Percentiles rank a stretch among this genome's conserved stretches.
Conservation (phyloP, 169 alveolate species). For the Ophryocystis elektroscirrha region DNA sequence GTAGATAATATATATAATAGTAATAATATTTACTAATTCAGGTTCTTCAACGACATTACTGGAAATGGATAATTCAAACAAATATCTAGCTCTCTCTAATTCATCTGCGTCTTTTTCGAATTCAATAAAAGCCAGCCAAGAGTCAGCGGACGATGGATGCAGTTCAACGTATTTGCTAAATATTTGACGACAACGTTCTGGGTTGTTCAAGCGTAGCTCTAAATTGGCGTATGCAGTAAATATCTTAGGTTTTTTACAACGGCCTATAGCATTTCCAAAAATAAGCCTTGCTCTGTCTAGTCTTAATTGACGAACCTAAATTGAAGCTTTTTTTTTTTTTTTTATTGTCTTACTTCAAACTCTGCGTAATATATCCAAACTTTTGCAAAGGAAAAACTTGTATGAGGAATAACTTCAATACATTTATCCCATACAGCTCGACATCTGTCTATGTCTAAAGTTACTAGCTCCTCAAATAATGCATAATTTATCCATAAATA, state of each 20-base stretch:
- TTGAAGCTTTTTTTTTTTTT: slow-evolving; percentile 5
- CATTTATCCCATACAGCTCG: slow-evolving; percentile 58
- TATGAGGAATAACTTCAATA: slow-evolving; percentile 57
- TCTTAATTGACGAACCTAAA: slow-evolving; percentile 37
- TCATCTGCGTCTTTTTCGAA: slow-evolving; percentile 64
- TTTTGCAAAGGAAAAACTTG: slow-evolving; percentile 62
- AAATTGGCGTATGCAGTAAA: slow-evolving; percentile 66
- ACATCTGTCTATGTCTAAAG: slow-evolving; percentile 48
- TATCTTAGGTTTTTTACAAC: slow-evolving; percentile 60
- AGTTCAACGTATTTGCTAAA: slow-evolving; percentile 66
- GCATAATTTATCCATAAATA: slow-evolving; percentile 84
- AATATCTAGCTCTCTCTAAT: slow-evolving; percentile 52
- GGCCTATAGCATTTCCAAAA: slow-evolving; percentile 73
- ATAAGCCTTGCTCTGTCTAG: slow-evolving; percentile 60
- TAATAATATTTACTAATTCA: slow-evolving; percentile 34
- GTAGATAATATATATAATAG: background rate
- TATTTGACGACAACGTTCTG: slow-evolving; percentile 70
- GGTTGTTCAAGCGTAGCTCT: slow-evolving; percentile 72
- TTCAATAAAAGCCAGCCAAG: slow-evolving; percentile 61
- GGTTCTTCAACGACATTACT: slow-evolving; percentile 63
- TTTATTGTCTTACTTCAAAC: slow-evolving; percentile 38
- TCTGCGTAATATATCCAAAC: slow-evolving; percentile 65
- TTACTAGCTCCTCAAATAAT: slow-evolving; percentile 65
- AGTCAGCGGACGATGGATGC: slow-evolving; percentile 43
- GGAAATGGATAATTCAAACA: slow-evolving; percentile 58